Evolutionary conservation across 257 asterid species (phyloP).

Genomic region (Ilex aquifolium): DNA sequence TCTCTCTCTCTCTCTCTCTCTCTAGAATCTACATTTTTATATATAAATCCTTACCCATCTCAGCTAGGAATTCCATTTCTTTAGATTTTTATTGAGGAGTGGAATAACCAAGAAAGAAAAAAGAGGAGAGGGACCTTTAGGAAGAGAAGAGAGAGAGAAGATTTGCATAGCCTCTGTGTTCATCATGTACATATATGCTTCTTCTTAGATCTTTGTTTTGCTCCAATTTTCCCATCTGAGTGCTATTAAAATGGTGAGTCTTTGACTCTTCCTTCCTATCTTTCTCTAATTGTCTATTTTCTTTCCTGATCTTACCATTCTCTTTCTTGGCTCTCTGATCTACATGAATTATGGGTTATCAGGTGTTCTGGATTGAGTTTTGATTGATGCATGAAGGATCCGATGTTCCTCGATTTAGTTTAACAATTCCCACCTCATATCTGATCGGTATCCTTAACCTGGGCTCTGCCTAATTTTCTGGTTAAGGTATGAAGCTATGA

Average conservation of each 20-base stretch:
- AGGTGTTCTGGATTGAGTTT: constrained; percentile 37
- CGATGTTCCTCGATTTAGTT: constrained; percentile 47
- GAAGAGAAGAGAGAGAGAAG: constrained; percentile 17
- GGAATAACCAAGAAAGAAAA: constrained; percentile 49
- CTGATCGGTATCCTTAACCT: constrained; percentile 55
- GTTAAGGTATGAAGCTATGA: constrained; percentile 41
- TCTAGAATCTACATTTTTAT: constrained; percentile 6
- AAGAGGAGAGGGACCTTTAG: constrained; percentile 25
- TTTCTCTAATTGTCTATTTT: constrained; percentile 8
- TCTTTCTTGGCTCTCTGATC: constrained; percentile 45
- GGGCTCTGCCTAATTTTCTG: constrained; percentile 59
- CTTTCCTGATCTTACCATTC: constrained; percentile 5
- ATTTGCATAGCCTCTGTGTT: constrained; percentile 63
- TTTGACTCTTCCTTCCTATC: constrained; percentile 5
- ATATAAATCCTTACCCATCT: constrained; percentile 30
- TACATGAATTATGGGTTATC: constrained; percentile 37
- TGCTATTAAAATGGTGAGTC: constrained; percentile 35
- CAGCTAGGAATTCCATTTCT: constrained; percentile 48
- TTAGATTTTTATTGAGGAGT: constrained; percentile 34
- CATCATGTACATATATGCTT: constrained; percentile 40
- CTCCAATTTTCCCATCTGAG: constrained; percentile 25
- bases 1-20: constrained; percentile 10
- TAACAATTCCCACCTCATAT: constrained; percentile 40
- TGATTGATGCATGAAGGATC: constrained; percentile 62
- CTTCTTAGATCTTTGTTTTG: constrained; percentile 66